phyloP scores from a whole-genome alignment of 2,329 filamentous ascomycete species.

The Penicillium sp. region DNA sequence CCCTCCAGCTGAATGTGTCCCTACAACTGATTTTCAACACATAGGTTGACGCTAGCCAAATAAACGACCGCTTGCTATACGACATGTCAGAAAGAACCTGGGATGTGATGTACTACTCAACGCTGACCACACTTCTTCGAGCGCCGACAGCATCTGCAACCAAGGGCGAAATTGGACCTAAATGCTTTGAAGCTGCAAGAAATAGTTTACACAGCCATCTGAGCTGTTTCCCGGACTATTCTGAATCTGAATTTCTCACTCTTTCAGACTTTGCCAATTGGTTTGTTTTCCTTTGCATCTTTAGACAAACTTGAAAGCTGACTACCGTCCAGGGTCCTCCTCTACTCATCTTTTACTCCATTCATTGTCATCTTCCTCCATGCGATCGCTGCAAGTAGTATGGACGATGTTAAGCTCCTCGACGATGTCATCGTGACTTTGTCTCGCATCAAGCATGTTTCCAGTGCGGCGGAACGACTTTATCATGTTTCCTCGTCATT shows the following conservation, averaged over 20 bases:
- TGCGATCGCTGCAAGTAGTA: constrained; percentile 14
- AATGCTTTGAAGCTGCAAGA: constrained; percentile 18
- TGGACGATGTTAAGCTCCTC: constrained; percentile 16
- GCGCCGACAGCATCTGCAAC: constrained; percentile 6
- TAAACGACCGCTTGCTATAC: constrained; percentile 11
- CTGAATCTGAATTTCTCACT: constrained; percentile 5
- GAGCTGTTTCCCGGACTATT: constrained; percentile 11
- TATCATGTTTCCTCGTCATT: constrained; percentile 16
- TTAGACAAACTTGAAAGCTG: not conserved
- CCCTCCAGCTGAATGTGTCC: no score
- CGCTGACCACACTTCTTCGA: constrained; percentile 13
- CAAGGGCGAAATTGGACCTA: constrained; percentile 10
- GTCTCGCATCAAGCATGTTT: constrained; percentile 5
- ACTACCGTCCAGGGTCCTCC: constrained; percentile 15
- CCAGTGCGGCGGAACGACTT: constrained; percentile 9
- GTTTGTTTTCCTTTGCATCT: constrained; percentile 3
- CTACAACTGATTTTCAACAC: not conserved
- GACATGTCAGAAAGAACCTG: constrained; percentile 12
- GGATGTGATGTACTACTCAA: constrained; percentile 21
- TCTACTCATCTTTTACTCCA: constrained; percentile 22
- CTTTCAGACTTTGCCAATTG: constrained; percentile 20
- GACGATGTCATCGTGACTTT: constrained; percentile 16
- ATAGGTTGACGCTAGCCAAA: constrained; percentile 11
- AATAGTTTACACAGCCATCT: constrained; percentile 16
- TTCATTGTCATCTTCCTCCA: constrained; percentile 25